Evolutionary conservation across 768 basidiomycete genomes (phyloP), one percentile per base, ranked within the genome.

Genomic region (Hebeloma cylindrosporum): DNA sequence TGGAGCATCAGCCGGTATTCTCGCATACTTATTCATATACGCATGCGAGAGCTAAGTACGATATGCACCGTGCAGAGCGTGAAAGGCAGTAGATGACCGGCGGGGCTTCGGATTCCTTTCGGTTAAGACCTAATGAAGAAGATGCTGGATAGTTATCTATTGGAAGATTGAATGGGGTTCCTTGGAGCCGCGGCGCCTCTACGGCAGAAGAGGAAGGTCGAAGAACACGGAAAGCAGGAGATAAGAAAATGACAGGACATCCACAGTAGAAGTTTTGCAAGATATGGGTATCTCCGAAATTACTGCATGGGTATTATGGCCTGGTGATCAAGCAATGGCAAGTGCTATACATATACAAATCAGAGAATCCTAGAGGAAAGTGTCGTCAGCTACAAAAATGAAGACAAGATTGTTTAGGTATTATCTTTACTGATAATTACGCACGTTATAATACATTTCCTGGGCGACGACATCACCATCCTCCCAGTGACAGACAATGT

Each of bases 401-500:
- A 30, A 35, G 23, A 38, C 53, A 34, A 50, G 33, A 40, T 37
- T 43, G 29, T 41, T 43, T 27, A 40, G 40, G 36, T 22, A 22
- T 35, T 33, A 31, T 49, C 41, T 47, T 40, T 26, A 48, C 40
- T 29, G 32, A 48, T 22, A 14, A 34, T 21, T 23, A 70, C 86
- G 51, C 66, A 90, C 89, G 60, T 88, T 93, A 35, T 74, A 73
- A 67, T 77, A 89, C 60, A 92, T 72, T 65, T 92, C 89, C 63
- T 88, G 82, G 30, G 82, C 75, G 47, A 89, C 81, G 39, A 75
- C 71, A 59, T 93, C 90, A 40, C 79, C 78, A 51, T 92, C 89
- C 69, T 93, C 89, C 89, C 89, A 93, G 58, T 93, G 90, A 50
- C 85, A 89, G 37, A 76, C 78, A 68, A 93, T 79, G 63, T 88